A percentile compares a stretch with the other conserved stretches of the same genome.
Evolutionary conservation across 805 yeast genomes (phyloP).

Genomic region (Metschnikowia lachancei): DNA sequence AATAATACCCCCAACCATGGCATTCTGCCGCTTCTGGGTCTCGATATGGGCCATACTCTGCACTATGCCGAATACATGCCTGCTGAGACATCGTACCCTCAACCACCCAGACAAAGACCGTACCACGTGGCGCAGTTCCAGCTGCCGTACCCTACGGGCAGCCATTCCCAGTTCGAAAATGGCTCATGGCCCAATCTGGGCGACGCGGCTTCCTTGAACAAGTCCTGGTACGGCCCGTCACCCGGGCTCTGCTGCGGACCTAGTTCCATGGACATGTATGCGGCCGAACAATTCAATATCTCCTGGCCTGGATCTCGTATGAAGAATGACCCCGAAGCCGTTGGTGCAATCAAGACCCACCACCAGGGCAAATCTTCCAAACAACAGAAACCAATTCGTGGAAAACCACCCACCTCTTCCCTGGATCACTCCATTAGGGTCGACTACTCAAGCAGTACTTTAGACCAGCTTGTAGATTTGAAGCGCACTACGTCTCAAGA

Average conservation of each 20-base stretch:
- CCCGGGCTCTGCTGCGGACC: neutral
- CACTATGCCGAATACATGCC: constrained; percentile 31
- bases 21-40: constrained; percentile 10
- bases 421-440: constrained; percentile 10
- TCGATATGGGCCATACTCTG: constrained; percentile 21
- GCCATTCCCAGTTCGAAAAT: neutral
- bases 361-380: neutral
- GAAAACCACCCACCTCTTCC: neutral
- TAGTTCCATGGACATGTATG: constrained; percentile 2
- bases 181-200: neutral
- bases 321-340: neutral
- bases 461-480: constrained; percentile 17
- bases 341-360: neutral
- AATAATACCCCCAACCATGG: neutral
- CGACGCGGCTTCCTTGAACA: neutral
- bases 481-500: neutral
- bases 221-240: neutral
- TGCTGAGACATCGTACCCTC: constrained; percentile 32
- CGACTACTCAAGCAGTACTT: constrained; percentile 12
- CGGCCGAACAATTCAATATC: neutral
- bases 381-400: neutral
- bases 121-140: constrained; percentile 8
- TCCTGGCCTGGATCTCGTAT: neutral
- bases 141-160: constrained; percentile 1
- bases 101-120: constrained; percentile 35